Evolutionary conservation across 176 grass and related monocot genomes (phyloP), one percentile per base, ranked within the genome.

Genomic region (Saccharum officinarum): DNA sequence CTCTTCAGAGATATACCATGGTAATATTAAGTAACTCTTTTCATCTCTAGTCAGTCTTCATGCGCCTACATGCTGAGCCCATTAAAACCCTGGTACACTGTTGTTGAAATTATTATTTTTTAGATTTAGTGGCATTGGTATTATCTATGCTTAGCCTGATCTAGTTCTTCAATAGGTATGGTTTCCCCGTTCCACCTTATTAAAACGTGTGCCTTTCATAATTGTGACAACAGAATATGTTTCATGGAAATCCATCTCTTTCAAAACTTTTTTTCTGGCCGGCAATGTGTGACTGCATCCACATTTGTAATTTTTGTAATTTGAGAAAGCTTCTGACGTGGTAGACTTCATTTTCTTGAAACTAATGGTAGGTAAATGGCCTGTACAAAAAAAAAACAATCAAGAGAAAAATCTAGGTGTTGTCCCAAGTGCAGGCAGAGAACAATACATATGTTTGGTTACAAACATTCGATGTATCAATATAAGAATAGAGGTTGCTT

Each of bases 381-480:
- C 16, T 67, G n/a, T 30, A 28, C 69, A 3, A 25, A 67, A 64
- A 30, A 26, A 67, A 72, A 22, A 74, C 40, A 39, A 14, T 3
- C 26, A n/a, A 20, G 57, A 72, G 73, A 54, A 31, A 22, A 37
- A n/a, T n/a, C 41, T 69, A 80, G 26, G 44, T 20, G 20, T 8
- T 66, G 52, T 89, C 82, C 1, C 30, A 82, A 77, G 62, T 65
- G 6, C 25, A 78, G 54, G 64, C 73, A 65, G 4, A 79, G 13
- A 71, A 73, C 67, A 65, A 81, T 86, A 82, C 46, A 39, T 77
- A 37, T 36, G 47, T 72, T 78, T 38, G 69, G 44, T 78, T 63
- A 28, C 44, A 54, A 78, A 47, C 55, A 74, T 78, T 47, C 20
- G 59, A 67, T 80, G 62, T 67, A 77, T 59, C 54, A 18, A 18